Evolutionary conservation across 495 filamentous ascomycete genomes (phyloP).

Genomic region (Penicillium steckii): DNA sequence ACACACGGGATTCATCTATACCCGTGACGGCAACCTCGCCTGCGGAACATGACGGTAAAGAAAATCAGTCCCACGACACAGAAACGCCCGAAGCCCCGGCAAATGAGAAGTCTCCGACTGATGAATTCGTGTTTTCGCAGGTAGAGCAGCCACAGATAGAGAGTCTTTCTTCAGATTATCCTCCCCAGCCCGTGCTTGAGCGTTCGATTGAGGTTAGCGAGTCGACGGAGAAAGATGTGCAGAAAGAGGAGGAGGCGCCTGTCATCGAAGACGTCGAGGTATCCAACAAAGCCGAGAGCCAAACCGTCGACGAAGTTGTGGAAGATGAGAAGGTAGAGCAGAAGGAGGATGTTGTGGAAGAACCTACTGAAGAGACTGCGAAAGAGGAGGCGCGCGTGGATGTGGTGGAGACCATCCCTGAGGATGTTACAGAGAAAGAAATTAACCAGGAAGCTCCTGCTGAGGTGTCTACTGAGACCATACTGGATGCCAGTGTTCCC

Average conservation of each 20-base stretch:
- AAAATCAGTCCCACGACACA: slow-evolving; percentile 48
- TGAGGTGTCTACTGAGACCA: slow-evolving; percentile 3
- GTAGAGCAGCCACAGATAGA: slow-evolving; percentile 43
- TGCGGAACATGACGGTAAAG: slow-evolving; percentile 51
- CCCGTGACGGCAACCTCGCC: slow-evolving; percentile 37
- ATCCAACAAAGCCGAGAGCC: neutral
- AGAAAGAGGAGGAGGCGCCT: slow-evolving; percentile 8
- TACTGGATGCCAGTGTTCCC: slow-evolving; percentile 3
- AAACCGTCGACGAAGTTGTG: slow-evolving; percentile 1
- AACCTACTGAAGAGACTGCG: slow-evolving; percentile 1
- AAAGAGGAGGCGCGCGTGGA: neutral
- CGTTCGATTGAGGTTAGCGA: slow-evolving; percentile 23
- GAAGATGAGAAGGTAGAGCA: slow-evolving; percentile 1
- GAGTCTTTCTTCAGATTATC: slow-evolving; percentile 35
- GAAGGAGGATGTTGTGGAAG: too few species aligned
- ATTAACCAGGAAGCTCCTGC: slow-evolving; percentile 7
- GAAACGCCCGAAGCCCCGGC: slow-evolving; percentile 34
- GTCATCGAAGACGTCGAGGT: slow-evolving; percentile 2
- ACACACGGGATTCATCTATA: slow-evolving; percentile 24
- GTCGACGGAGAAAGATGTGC: slow-evolving; percentile 9
- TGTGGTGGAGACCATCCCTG: neutral
- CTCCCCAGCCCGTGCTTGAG: slow-evolving; percentile 38
- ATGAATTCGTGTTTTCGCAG: slow-evolving; percentile 51
- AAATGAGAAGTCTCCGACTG: slow-evolving; percentile 48
- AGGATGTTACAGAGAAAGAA: slow-evolving; percentile 3